Conservation (phyloP, 2,329 filamentous ascomycete species). For the Microsporum canis region DNA sequence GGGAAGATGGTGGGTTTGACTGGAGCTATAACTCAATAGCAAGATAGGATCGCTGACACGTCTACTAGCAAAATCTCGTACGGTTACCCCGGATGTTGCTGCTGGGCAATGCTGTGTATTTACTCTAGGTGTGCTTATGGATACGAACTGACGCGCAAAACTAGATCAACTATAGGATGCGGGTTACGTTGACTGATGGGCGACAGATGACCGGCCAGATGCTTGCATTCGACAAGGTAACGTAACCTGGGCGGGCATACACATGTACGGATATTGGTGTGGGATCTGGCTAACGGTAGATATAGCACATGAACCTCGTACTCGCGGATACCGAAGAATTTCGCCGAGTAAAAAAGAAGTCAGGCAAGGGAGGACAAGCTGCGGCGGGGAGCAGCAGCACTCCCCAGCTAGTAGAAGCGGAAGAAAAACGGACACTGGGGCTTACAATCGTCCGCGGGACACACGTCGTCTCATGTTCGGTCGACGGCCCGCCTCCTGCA, state of each 20-base stretch:
- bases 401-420: slow-evolving; percentile 63
- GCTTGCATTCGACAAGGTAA: slow-evolving; percentile 94
- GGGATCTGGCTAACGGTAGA: neutral
- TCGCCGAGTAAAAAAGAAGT: slow-evolving; percentile 76
- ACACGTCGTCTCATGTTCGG: slow-evolving; percentile 86
- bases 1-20: slow-evolving; percentile 87
- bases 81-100: slow-evolving; percentile 19
- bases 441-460: slow-evolving; percentile 89
- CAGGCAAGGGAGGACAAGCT: slow-evolving; percentile 53
- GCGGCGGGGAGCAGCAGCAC: slow-evolving; percentile 36
- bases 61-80: slow-evolving; percentile 52
- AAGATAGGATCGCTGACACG: slow-evolving; percentile 45
- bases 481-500: slow-evolving; percentile 88
- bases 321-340: slow-evolving; percentile 98
- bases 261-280: neutral
- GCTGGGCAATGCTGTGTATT: neutral
- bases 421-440: slow-evolving; percentile 96
- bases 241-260: neutral
- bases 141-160: neutral
- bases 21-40: slow-evolving; percentile 26
- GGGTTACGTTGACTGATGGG: slow-evolving; percentile 86
- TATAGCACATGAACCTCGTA: slow-evolving; percentile 95
- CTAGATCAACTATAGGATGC: slow-evolving; percentile 99
- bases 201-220: slow-evolving; percentile 96
- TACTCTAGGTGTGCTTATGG: neutral